Evolutionary conservation across 345 rosid species (phyloP).

Genomic region (Euclidium syriacum): DNA sequence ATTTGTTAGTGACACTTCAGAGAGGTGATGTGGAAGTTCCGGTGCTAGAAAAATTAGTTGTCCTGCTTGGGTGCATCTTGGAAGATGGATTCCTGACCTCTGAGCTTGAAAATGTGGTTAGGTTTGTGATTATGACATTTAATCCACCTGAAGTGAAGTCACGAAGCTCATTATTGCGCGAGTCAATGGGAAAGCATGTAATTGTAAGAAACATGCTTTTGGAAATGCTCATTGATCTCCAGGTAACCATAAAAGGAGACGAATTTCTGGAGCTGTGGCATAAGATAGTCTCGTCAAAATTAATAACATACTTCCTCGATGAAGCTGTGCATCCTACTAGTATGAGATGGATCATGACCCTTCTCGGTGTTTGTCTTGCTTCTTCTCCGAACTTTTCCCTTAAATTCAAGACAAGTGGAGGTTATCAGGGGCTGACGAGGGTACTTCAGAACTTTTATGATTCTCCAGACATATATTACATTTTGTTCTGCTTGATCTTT

Average conservation of each 20-base stretch:
- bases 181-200: slow-evolving; percentile 95
- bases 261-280: slow-evolving; percentile 99
- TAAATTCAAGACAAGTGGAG: slow-evolving; percentile 89
- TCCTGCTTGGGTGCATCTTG: slow-evolving; percentile 92
- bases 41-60: slow-evolving; percentile 92
- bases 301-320: slow-evolving; percentile 94
- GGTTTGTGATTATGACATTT: slow-evolving; percentile 96
- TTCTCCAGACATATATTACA: slow-evolving; percentile 97
- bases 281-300: slow-evolving; percentile 94
- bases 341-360: slow-evolving; percentile 99
- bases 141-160: slow-evolving; percentile 91
- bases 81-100: slow-evolving; percentile 96
- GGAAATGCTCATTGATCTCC: slow-evolving; percentile 99
- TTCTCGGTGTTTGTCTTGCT: slow-evolving; percentile 89
- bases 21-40: slow-evolving; percentile 99
- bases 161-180: slow-evolving; percentile 60
- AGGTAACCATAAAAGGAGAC: slow-evolving; percentile 89
- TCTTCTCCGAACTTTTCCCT: slow-evolving; percentile 93
- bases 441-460: slow-evolving; percentile 95
- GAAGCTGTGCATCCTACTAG: slow-evolving; percentile 99
- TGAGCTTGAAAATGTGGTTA: slow-evolving; percentile 94
- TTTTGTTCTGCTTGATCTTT: slow-evolving; percentile 88
- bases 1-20: slow-evolving; percentile 90
- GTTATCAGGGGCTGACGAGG: slow-evolving; percentile 84
- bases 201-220: slow-evolving; percentile 97